Evolutionary conservation across 352 stramenopile genomes (phyloP).

Genomic region (Globisporangium megalacanthum): DNA sequence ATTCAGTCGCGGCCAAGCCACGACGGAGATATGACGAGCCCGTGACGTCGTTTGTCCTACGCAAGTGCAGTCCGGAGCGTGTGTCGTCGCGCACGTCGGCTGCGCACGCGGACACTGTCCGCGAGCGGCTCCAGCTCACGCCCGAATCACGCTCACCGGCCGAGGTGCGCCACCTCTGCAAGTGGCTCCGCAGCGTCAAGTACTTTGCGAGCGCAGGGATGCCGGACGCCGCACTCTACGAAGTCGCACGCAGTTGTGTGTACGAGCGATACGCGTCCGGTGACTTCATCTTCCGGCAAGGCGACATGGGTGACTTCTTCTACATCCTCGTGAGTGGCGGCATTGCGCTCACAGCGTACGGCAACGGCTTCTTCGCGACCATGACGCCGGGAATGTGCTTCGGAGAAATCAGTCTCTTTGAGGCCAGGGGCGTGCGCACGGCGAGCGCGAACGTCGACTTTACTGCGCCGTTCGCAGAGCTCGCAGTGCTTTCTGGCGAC

Average conservation of each 20-base stretch:
- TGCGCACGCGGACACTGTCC: conserved; percentile 24
- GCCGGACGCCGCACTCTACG: conserved; percentile 42
- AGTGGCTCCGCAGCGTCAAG: conserved; percentile 57
- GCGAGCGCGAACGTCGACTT: conserved; percentile 68
- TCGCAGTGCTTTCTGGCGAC: conserved; percentile 51
- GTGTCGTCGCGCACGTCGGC: conserved; percentile 31
- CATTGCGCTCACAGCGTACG: conserved; percentile 56
- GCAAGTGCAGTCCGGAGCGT: conserved; percentile 31
- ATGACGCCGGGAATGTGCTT: conserved; percentile 63
- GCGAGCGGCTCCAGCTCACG: conserved; percentile 30
- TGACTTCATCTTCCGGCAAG: conserved; percentile 69
- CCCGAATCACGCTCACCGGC: conserved; percentile 26
- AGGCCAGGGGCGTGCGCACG: conserved; percentile 39
- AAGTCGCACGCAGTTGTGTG: conserved; percentile 40
- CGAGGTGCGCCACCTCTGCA: conserved; percentile 54
- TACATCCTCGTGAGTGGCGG: conserved; percentile 69
- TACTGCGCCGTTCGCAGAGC: conserved; percentile 31
- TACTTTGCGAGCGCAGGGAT: conserved; percentile 60
- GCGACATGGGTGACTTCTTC: conserved; percentile 59
- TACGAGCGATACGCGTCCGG: conserved; percentile 38
- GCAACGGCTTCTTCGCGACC: conserved; percentile 61
- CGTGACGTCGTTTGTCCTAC: conserved; percentile 29
- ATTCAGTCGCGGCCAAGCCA: not conserved
- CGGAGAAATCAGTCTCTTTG: conserved; percentile 67
- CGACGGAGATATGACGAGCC: not conserved